A percentile compares a stretch with the other conserved stretches of the same genome.
Conservation (phyloP, 805 yeast species). For the Teunomyces aglyptinius region DNA sequence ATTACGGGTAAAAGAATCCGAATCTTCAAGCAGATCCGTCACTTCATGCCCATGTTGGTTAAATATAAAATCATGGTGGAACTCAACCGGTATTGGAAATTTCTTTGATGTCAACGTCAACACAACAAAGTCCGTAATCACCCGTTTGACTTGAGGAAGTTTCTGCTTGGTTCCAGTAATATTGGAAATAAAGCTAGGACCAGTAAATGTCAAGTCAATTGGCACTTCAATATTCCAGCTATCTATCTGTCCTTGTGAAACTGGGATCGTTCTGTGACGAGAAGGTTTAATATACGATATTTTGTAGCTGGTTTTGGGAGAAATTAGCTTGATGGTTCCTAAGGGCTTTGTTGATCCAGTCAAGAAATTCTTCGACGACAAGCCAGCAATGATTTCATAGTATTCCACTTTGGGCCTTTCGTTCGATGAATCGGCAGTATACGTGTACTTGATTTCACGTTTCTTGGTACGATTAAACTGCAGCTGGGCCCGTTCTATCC, state of each 20-base stretch:
- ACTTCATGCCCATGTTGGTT: slow-evolving; percentile 13
- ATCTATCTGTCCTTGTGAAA: background rate
- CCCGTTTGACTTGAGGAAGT: slow-evolving; percentile 20
- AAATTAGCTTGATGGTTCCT: slow-evolving; percentile 7
- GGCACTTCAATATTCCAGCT: slow-evolving; percentile 30
- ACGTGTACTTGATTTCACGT: slow-evolving; percentile 16
- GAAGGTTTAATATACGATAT: slow-evolving; percentile 23
- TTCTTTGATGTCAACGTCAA: slow-evolving; percentile 30
- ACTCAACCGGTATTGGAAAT: slow-evolving; percentile 37
- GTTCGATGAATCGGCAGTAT: slow-evolving; percentile 11
- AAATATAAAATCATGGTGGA: slow-evolving; percentile 35
- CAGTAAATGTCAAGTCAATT: slow-evolving; percentile 15
- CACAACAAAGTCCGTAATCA: slow-evolving; percentile 29
- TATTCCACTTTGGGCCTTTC: slow-evolving; percentile 5
- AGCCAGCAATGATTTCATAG: slow-evolving; percentile 5
- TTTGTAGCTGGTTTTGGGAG: slow-evolving; percentile 7
- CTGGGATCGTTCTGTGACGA: slow-evolving; percentile 12
- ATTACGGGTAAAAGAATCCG: slow-evolving; percentile 25
- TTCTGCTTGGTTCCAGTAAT: slow-evolving; percentile 6
- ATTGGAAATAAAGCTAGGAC: slow-evolving; percentile 4
- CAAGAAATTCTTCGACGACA: slow-evolving; percentile 14
- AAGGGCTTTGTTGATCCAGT: slow-evolving; percentile 10
- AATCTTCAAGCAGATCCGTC: slow-evolving; percentile 8
- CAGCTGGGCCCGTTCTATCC: slow-evolving; percentile 12
- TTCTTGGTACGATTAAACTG: slow-evolving; percentile 12